Base-by-base conservation (phyloP, 1,284 basidiomycete species). In the Papiliotrema fonsecae region DNA sequence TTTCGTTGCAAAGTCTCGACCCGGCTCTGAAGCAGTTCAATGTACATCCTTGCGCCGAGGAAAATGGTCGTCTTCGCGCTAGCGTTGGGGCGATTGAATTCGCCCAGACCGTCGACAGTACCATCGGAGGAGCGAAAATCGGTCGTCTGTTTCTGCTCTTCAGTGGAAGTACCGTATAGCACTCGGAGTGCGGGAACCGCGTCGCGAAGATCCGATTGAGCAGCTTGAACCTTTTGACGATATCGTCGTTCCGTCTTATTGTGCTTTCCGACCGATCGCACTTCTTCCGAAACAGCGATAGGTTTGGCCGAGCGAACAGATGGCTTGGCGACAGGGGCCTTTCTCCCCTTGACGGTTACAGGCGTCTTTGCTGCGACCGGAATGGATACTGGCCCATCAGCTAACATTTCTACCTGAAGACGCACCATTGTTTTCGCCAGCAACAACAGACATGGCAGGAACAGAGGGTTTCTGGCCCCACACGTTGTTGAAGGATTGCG, bases 171-270 rank as follows among this genome's bases (percentile, higher is more conserved):
- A 24, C 66, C 67, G 52, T 74, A 74, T 3, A 73, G 52, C 3
- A 73, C 69, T 43, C 72, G 60, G 0, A 74, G 58, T 4, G 70
- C 69, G 1, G 72, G 72, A 7, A 74, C 67, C 6, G 69, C 56
- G 49, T 74, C 72, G n/a, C 72, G 70, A 6, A 74, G 58, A 39
- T 70, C 67, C 27, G 67, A 60, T 50, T 73, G 69, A 16, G 72
- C 71, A 43, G 64, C 64, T 55, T 74, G 71, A 14, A 74, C 72
- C 55, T 74, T 74, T 47, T 68, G 66, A 26, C 72, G 67, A 50
- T 74, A 74, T 26, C 71, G 60, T 22, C 70, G 53, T 54, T 74
- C 72, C 9, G 71, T 73, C 60, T 73, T 74, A 64, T 74, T 74
- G 58, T 74, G 72, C 50, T 72, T 72, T 25, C 69, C 69, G 4